Conservation (phyloP, 2,329 filamentous ascomycete genomes). For the Epichloe bromicola region DNA sequence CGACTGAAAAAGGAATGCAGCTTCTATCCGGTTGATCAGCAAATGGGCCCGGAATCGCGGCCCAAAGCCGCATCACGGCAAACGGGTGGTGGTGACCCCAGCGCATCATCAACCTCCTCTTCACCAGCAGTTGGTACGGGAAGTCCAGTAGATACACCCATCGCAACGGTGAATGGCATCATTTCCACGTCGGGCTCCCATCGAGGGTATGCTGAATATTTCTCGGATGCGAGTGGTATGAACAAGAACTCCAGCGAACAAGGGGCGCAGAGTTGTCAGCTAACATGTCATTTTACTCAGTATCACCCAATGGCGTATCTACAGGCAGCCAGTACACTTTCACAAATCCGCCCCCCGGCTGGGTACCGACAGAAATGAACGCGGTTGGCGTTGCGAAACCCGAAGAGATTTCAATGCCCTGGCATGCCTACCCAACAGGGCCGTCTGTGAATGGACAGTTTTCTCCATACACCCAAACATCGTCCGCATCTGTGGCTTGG, state of each 20-base stretch:
- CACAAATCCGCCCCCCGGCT: constrained; percentile 24
- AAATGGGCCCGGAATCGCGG: constrained; percentile 36
- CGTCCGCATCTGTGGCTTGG: constrained; percentile 29
- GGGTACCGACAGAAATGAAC: constrained; percentile 31
- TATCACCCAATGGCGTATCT: constrained; percentile 20
- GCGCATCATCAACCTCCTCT: constrained; percentile 31
- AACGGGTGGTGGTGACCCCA: constrained; percentile 21
- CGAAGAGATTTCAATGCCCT: constrained; percentile 29
- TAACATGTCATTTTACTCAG: constrained; percentile 11
- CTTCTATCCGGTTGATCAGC: constrained; percentile 80
- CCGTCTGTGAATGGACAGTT: constrained; percentile 37
- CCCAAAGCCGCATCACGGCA: constrained; percentile 28
- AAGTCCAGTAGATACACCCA: constrained; percentile 27
- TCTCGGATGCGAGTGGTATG: constrained; percentile 32
- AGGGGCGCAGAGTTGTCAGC: not conserved
- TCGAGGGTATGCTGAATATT: constrained; percentile 22
- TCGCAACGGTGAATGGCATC: not conserved
- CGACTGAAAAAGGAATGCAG: constrained; percentile 88
- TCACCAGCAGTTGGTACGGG: constrained; percentile 33
- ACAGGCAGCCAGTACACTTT: constrained; percentile 25
- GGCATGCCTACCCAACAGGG: constrained; percentile 37
- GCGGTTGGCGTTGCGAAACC: constrained; percentile 27
- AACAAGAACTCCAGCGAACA: constrained; percentile 3
- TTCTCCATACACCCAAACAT: constrained; percentile 33
- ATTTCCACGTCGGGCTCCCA: constrained; percentile 16